Conservation (phyloP, 495 filamentous ascomycete genomes). For the Friedmanniomyces endolithicus region DNA sequence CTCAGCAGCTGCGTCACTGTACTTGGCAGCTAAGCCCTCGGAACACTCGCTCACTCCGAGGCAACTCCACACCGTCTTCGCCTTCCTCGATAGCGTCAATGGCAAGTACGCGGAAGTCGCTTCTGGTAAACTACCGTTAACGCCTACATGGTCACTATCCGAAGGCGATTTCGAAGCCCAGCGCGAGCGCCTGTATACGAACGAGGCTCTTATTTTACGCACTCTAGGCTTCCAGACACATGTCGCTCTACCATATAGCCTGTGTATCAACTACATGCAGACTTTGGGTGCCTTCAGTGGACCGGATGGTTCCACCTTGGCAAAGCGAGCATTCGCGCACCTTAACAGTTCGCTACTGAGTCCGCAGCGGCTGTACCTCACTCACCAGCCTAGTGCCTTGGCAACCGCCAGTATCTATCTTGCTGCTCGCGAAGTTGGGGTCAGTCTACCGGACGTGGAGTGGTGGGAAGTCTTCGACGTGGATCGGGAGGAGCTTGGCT, state of each 20-base stretch:
- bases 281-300: slow-evolving; percentile 51
- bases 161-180: slow-evolving; percentile 55
- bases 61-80: slow-evolving; percentile 58
- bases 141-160: slow-evolving; percentile 51
- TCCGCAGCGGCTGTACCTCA: slow-evolving; percentile 80
- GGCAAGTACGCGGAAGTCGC: slow-evolving; percentile 14
- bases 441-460: slow-evolving; percentile 63
- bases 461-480: slow-evolving; percentile 99
- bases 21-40: slow-evolving; percentile 74
- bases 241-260: slow-evolving; percentile 68
- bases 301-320: slow-evolving; percentile 35
- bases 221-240: slow-evolving; percentile 71
- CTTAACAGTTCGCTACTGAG: slow-evolving; percentile 74
- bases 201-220: slow-evolving; percentile 64
- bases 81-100: background rate
- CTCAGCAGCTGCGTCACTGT: slow-evolving; percentile 68
- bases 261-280: slow-evolving; percentile 89
- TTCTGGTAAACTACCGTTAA: slow-evolving; percentile 30
- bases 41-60: slow-evolving; percentile 62
- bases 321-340: slow-evolving; percentile 54
- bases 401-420: slow-evolving; percentile 85
- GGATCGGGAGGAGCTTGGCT: slow-evolving; percentile 90
- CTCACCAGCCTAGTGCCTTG: slow-evolving; percentile 74
- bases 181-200: slow-evolving; percentile 48
- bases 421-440: slow-evolving; percentile 62